phyloP scores from a whole-genome alignment of 2,329 filamentous ascomycete species.

The Ophiostoma himal-ulmi region DNA sequence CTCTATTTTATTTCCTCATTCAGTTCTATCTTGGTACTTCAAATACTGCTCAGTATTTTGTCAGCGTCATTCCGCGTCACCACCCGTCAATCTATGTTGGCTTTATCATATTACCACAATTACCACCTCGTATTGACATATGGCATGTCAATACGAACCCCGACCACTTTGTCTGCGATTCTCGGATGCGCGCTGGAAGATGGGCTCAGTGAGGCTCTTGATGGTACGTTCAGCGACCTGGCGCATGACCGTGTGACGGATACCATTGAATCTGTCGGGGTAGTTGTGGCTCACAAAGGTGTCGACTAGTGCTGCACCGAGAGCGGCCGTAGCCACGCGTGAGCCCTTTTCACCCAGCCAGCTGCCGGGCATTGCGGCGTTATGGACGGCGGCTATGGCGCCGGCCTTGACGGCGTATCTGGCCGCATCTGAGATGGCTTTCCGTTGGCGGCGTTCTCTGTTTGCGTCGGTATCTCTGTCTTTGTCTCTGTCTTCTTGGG shows the following conservation, averaged over 20 bases:
- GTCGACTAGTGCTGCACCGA: conserved; percentile 31
- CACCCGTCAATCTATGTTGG: too few species aligned
- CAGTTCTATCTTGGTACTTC: too few species aligned
- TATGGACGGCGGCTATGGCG: conserved; percentile 27
- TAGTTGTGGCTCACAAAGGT: conserved; percentile 27
- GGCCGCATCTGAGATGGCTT: not conserved
- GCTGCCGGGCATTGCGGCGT: conserved; percentile 24
- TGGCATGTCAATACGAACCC: not conserved
- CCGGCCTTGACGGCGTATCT: conserved; percentile 30
- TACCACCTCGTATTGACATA: too few species aligned
- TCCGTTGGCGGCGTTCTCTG: not conserved
- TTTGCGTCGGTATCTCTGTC: not conserved
- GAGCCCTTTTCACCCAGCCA: conserved; percentile 29
- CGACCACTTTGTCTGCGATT: not conserved
- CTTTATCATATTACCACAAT: too few species aligned
- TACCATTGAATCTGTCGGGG: conserved; percentile 27
- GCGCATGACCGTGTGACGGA: conserved; percentile 30
- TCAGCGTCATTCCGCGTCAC: too few species aligned
- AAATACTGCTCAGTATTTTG: too few species aligned
- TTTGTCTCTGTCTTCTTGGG: not conserved
- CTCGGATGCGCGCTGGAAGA: conserved; percentile 17
- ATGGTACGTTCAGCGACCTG: conserved; percentile 29
- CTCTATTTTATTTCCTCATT: too few species aligned
- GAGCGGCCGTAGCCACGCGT: conserved; percentile 29
- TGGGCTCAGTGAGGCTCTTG: conserved; percentile 27